Evolutionary conservation across 345 rosid species (phyloP), one percentile per base, ranked within the genome.

Genomic region (Salix brachista): DNA sequence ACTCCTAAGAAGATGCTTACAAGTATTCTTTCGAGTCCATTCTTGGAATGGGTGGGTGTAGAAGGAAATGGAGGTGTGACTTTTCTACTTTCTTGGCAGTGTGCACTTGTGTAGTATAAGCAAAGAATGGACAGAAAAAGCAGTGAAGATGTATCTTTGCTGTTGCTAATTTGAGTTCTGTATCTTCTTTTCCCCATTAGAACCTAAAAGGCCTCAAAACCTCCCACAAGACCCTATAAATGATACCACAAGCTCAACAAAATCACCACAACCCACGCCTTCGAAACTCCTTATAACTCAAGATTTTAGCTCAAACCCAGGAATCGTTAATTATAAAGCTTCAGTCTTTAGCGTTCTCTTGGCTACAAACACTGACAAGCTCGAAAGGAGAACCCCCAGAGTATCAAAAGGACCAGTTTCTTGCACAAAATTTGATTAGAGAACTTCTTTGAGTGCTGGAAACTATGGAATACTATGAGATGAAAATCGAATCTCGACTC

Each of bases 1-100:
- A 82, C 81, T 76, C 98, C 98, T 56, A 86, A 82, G 0, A 70
- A 74, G 72, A 94, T 74, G 74, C 96, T 91, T 8, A 92, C 66
- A 44, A 87, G 72, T 21, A 94, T 85, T 66, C 88, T 86, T 83
- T 86, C 84, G 71, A 87, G 67, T 74, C 84, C 90, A 78, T 72
- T 81, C 70, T 76, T 86, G 79, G 85, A 79, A 39, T 84, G 84
- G 19, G 86, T 82, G 64, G 84, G 81, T n/a, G 60, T 71, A 26
- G 92, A 79, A 14, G 88, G 67, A 5, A 89, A 82, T 39, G 83
- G 76, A 62, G 86, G 70, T 81, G 70, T 82, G 86, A 75, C 87
- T 72, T 65, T 82, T 28, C 86, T 80, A 76, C 85, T 83, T 73
- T 83, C 82, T n/a, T 85, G 89, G 86, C 95, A 89, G 26, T 85